Evolutionary conservation across 129 eudicot genomes (phyloP).

Genomic region (Saussurea involucrata): DNA sequence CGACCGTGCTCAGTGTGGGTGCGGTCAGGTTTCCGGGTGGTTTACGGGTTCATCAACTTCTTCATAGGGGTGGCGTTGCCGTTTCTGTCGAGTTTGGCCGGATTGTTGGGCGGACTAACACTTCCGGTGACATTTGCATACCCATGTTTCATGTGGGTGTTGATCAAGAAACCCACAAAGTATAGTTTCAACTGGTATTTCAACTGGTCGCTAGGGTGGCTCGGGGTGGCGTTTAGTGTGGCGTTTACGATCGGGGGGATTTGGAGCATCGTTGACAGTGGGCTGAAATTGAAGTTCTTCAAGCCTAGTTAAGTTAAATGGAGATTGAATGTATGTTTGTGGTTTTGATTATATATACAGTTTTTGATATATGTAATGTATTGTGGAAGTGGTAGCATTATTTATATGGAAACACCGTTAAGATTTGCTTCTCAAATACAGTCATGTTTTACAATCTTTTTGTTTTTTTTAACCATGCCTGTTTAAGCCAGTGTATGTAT

Average conservation of each 20-base stretch:
- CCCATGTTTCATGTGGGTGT: conserved; percentile 99
- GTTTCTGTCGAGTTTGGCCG: conserved; percentile 86
- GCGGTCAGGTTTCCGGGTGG: conserved; percentile 82
- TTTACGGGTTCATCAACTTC: conserved; percentile 66
- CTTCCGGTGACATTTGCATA: conserved; percentile 95
- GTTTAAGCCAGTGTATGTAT: too few species aligned
- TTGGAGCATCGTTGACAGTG: conserved; percentile 87
- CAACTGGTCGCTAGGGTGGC: conserved; percentile 88
- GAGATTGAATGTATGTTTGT: not conserved
- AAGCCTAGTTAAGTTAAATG: conserved; percentile 39
- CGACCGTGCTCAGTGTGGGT: conserved; percentile 94
- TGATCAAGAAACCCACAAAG: conserved; percentile 73
- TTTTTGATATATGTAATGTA: conserved; percentile 9
- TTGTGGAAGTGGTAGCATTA: not conserved
- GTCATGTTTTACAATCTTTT: not conserved
- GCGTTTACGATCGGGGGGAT: conserved; percentile 87
- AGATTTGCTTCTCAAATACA: not conserved
- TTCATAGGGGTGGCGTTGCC: conserved; percentile 90
- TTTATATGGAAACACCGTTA: not conserved
- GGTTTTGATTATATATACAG: conserved; percentile 21
- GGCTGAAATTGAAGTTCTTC: conserved; percentile 82
- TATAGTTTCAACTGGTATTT: conserved; percentile 85
- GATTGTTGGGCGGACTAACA: conserved; percentile 84
- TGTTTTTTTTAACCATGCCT: not conserved
- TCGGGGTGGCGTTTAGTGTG: conserved; percentile 81